Base-by-base conservation (phyloP, 2,329 filamentous ascomycete genomes). In the Penicillium sp. region DNA sequence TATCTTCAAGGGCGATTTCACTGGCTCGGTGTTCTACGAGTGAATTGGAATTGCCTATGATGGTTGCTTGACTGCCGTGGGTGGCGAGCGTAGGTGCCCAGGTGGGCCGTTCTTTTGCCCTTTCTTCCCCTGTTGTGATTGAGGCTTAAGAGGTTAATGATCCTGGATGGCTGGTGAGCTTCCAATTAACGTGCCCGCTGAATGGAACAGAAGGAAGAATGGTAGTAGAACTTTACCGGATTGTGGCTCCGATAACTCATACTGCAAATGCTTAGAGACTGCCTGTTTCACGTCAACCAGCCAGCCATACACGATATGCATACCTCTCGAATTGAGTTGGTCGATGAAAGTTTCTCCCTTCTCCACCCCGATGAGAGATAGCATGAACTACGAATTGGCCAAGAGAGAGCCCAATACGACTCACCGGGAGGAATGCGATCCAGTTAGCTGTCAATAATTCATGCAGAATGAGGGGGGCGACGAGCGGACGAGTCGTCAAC, bases 371-470 rank as follows among this genome's bases (percentile, higher is more conserved):
- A 48, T 13, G 21, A 26, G 26, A 7, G 29, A 47, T 21, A 31
- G 7, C 8, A 31, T 30, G 21, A 13, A 54, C 29, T 8, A 52
- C 19, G 19, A 45, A 17, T 13, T 17, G 19, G 17, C 35, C 35
- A 41, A 15, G 13, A 31, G 48, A 19, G 48, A 57, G 13, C 17
- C 30, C 2, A 41, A n/a, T 49, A 29, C 19, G 19, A 19, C 55
- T 57, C 46, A 57, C 55, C 55, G 55, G n/a, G 13, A 21, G 4
- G 5, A 11, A 35, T 26, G 31, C 8, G 9, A 57, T 30, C 8
- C 30, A 35, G 47, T 50, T 57, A 31, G 47, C 19, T 9, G 23
- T 38, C 55, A 57, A 57, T 57, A 57, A 57, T 57, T 57, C 55
- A 44, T 57, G 55, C 46, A 50, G 31, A n/a, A 44, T 9, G 35